Conservation (phyloP, 306 rosid genomes). For the Malus domestica region ASM211411v1 NC_041805.1:7861501-7862000, state of each 20-base stretch:
- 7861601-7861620: slow-evolving; percentile 97
- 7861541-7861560: not conserved
- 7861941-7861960: slow-evolving; percentile 15
- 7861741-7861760: slow-evolving; percentile 59
- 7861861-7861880: not conserved
- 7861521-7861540: not conserved
- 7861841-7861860: slow-evolving; percentile 5
- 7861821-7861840: slow-evolving; percentile 40
- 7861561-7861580: slow-evolving; percentile 69
- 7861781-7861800: slow-evolving; percentile 65
- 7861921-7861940: not conserved
- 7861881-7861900: slow-evolving; percentile 4
- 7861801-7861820: slow-evolving; percentile 49
- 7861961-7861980: not conserved
- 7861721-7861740: slow-evolving; percentile 87
- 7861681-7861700: slow-evolving; percentile 97
- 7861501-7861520: not conserved
- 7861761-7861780: slow-evolving; percentile 46
- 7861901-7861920: slow-evolving; percentile 1
- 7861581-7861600: slow-evolving; percentile 94
- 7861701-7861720: slow-evolving; percentile 94
- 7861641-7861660: slow-evolving; percentile 88
- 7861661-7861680: slow-evolving; percentile 72
- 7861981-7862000: not conserved
- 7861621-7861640: slow-evolving; percentile 98